Percentiles rank a stretch among this genome's conserved stretches.
These are phyloP conservation scores for Aspergillus piperis DNA, from an alignment of 2,329 filamentous ascomycete species.

Conservation along the genomic window DNA sequence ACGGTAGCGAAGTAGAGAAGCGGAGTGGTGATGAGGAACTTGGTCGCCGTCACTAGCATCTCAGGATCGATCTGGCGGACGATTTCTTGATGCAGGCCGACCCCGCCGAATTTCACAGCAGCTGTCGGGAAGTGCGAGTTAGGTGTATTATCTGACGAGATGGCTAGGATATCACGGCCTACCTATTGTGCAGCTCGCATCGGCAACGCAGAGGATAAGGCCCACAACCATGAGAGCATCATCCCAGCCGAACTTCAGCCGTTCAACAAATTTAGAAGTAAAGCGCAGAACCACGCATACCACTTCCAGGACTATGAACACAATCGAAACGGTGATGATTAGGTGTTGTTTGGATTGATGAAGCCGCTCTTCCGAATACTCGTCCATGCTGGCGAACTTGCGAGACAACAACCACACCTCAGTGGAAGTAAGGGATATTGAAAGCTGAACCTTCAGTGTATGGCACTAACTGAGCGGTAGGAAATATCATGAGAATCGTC, in stretches of 20 bases:
- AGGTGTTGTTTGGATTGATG: background rate
- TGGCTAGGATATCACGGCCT: no score
- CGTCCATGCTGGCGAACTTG: background rate
- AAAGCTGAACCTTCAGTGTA: no score
- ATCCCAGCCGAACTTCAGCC: slow-evolving; percentile 4
- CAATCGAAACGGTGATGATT: background rate
- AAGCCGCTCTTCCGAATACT: background rate
- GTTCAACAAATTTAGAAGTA: slow-evolving; percentile 2
- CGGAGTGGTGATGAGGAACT: slow-evolving; percentile 4
- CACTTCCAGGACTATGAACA: slow-evolving; percentile 9
- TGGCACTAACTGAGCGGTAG: no score
- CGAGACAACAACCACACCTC: no score
- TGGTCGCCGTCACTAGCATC: background rate
- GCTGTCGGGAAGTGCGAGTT: background rate
- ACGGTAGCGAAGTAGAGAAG: slow-evolving; percentile 3
- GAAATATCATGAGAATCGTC: no score
- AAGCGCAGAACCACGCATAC: slow-evolving; percentile 3
- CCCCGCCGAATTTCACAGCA: slow-evolving; percentile 2
- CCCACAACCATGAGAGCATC: slow-evolving; percentile 6
- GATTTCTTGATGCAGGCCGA: slow-evolving; percentile 6
- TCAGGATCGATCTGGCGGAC: background rate
- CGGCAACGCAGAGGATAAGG: background rate
- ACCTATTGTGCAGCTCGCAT: background rate
- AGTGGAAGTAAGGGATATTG: no score
- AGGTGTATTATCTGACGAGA: background rate